Evolutionary conservation across 2,329 filamentous ascomycete species (phyloP).

Genomic region (Leptodontidium sp.): DNA sequence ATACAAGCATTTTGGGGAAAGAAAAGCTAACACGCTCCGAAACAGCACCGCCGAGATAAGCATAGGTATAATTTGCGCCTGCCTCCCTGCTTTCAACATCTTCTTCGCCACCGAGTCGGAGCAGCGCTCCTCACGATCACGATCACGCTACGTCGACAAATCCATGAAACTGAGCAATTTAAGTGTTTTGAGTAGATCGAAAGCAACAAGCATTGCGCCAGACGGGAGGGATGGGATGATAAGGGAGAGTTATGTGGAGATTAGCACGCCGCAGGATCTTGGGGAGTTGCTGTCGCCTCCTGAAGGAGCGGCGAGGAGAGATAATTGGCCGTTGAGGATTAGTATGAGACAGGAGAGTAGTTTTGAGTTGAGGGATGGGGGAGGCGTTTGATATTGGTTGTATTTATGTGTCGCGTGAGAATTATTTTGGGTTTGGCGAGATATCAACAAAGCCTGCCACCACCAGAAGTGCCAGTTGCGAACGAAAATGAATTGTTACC

Average conservation of each 20-base stretch:
- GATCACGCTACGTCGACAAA: background rate
- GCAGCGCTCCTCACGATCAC: background rate
- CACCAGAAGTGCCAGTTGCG: too few species aligned
- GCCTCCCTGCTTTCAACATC: slow-evolving; percentile 5
- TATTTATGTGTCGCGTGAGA: background rate
- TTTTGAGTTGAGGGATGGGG: background rate
- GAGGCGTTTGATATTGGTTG: background rate
- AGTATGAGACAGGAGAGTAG: background rate
- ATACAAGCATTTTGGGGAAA: background rate
- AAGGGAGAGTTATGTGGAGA: background rate
- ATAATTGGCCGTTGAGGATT: background rate
- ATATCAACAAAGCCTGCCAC: too few species aligned
- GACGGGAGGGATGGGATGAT: background rate
- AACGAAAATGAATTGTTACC: too few species aligned
- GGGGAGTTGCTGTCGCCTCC: background rate
- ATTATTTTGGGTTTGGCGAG: background rate
- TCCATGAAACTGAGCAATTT: background rate
- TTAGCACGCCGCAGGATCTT: background rate
- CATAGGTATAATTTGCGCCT: slow-evolving; percentile 8
- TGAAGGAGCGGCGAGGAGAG: background rate
- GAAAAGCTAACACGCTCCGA: background rate
- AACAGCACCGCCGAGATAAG: background rate
- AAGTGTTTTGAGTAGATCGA: background rate
- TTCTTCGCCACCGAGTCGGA: background rate
- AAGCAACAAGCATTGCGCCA: background rate